Conservation (phyloP, 208 protist species). For the Leishmania tarentolae region DNA sequence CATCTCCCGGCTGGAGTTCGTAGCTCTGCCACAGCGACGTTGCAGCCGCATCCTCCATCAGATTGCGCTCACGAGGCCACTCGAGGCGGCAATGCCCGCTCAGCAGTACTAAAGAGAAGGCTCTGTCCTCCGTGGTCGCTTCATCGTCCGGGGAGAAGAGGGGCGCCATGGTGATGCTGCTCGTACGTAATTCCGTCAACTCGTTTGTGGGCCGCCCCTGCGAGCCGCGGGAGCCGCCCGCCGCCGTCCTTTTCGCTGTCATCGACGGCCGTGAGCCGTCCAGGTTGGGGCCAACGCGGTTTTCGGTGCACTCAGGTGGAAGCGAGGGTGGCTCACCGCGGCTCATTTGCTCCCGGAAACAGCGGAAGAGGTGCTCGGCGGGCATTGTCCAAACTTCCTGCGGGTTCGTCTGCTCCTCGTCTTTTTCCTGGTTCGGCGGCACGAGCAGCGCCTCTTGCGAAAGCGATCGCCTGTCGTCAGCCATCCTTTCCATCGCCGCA, state of each 20-base stretch:
- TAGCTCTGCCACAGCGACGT: slow-evolving; percentile 37
- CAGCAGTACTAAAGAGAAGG: slow-evolving; percentile 43
- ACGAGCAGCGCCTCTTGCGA: not conserved
- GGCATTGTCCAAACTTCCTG: slow-evolving; percentile 11
- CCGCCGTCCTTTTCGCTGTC: not conserved
- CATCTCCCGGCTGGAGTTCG: slow-evolving; percentile 55
- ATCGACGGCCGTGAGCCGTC: not conserved
- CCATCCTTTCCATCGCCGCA: not conserved
- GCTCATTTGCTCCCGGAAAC: slow-evolving; percentile 22
- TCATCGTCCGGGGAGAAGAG: not conserved
- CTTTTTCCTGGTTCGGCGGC: not conserved
- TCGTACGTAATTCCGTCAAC: not conserved
- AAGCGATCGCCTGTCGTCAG: not conserved
- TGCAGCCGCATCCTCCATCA: slow-evolving; percentile 32
- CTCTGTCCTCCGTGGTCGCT: not conserved
- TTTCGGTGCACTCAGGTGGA: slow-evolving; percentile 1
- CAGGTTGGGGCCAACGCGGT: too few species aligned
- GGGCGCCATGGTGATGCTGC: not conserved
- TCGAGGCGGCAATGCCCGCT: slow-evolving; percentile 34
- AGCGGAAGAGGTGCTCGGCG: slow-evolving; percentile 18
- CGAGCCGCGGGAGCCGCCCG: not conserved
- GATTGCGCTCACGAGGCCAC: slow-evolving; percentile 20
- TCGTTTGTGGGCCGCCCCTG: not conserved
- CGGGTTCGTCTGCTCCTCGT: not conserved
- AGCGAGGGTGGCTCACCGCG: slow-evolving; percentile 27